Conservation (phyloP, 179 eudicot genomes). For the Beta corolliflora region DNA sequence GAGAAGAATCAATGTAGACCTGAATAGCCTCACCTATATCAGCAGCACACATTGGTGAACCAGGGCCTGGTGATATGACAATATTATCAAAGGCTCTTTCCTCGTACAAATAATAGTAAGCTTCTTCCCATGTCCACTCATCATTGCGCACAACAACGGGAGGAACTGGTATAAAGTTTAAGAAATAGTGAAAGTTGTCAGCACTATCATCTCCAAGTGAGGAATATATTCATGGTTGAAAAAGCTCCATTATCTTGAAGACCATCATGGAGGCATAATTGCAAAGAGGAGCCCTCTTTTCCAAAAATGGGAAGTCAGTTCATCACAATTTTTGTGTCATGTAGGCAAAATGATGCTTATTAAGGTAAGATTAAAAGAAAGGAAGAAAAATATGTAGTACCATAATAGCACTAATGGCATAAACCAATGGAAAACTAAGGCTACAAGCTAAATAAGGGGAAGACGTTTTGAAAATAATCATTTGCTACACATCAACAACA, state of each 20-base stretch:
- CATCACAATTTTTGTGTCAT: not conserved
- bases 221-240: not conserved
- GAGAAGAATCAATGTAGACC: not conserved
- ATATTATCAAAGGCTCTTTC: conserved; percentile 90
- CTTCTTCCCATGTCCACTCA: conserved; percentile 92
- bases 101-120: conserved; percentile 68
- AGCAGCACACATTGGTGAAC: conserved; percentile 75
- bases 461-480: not conserved
- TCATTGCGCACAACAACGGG: conserved; percentile 93
- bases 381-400: too few relatives aligned
- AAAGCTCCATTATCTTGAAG: not conserved
- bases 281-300: not conserved
- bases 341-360: not conserved
- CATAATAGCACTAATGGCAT: not conserved
- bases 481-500: not conserved
- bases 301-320: not conserved
- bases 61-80: conserved; percentile 99
- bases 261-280: not conserved
- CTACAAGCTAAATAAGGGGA: not conserved
- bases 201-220: conserved; percentile 12
- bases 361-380: not conserved
- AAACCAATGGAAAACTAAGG: not conserved
- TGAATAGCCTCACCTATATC: conserved; percentile 70
- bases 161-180: conserved; percentile 58
- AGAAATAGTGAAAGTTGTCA: conserved; percentile 23